Evolutionary conservation across 2,329 filamentous ascomycete genomes (phyloP), one percentile per base, ranked within the genome.

Genomic region (Arachnomyces sp.): DNA sequence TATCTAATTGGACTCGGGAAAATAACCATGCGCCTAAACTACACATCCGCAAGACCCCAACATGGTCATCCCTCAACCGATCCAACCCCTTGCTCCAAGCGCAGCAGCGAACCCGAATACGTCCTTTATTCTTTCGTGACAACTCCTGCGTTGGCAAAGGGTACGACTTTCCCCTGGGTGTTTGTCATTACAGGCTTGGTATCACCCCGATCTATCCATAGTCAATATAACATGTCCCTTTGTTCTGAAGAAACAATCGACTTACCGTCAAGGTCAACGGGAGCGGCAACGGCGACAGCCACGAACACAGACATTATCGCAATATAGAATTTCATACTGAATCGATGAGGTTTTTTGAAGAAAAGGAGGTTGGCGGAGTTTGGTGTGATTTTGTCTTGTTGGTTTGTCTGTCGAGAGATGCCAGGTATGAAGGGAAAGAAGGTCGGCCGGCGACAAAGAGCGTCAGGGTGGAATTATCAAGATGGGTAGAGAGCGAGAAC

Each of bases 401-500:
- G 25, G 15, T 38, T 9, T 8, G 40, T 28, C 14, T 32, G 33
- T 36, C 31, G 36, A 30, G n/a, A 25, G 8, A 13, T 30, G 18
- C 21, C 28, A 17, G 9, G 32, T 28, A 38, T 15, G 28, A 17
- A 34, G 5, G 28, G 30, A 37, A 21, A 34, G 34, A 31, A 28
- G n/a, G 44, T 46, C 44, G 44, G 12, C 44, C 44, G 41, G 44
- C 44, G 41, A 46, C 44, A 44, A 40, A 36, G 34, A 38, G 36
- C 34, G 28, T 14, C 16, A 14, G 7, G 21, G 25, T 13, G 14
- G 34, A 25, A 25, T 25, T 25, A 25, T 25, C 5, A 9, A 25
- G 16, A 32, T 31, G 31, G 15, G 21, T 15, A 18, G 25, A 40
- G 30, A 25, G 31, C 17, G 12, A 14, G 15, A 40, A 38, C 12